Evolutionary conservation across 768 basidiomycete species (phyloP).

Genomic region (Hypholoma sublateritium): DNA sequence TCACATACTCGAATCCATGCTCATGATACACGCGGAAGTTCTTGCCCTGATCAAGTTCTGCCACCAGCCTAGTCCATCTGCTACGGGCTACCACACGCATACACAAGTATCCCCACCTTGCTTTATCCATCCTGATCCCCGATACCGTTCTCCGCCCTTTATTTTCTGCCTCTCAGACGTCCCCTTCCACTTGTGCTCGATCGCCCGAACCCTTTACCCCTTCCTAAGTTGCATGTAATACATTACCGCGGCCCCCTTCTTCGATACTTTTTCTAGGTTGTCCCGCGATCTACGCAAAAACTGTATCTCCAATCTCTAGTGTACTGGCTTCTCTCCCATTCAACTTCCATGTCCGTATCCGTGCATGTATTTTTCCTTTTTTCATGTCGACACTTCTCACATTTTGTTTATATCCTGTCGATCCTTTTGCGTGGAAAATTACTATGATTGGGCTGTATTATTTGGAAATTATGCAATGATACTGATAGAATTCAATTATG

Average conservation of each 20-base stretch:
- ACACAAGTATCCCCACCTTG: neutral
- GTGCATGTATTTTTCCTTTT: neutral
- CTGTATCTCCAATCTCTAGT: neutral
- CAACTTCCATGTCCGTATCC: neutral
- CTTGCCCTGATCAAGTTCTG: neutral
- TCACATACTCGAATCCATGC: neutral
- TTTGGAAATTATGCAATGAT: neutral
- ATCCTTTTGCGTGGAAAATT: neutral
- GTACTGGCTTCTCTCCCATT: neutral
- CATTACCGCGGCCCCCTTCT: conserved; percentile 3
- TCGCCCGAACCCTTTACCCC: neutral
- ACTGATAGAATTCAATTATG: neutral
- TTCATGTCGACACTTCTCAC: neutral
- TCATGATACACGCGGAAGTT: neutral
- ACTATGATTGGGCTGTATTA: conserved; percentile 1
- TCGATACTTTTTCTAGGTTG: neutral
- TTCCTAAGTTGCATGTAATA: neutral
- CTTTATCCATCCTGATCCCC: conserved; percentile 7
- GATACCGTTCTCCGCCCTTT: neutral
- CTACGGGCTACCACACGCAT: neutral
- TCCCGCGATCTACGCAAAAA: neutral
- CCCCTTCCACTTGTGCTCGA: conserved; percentile 4
- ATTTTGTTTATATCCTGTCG: neutral
- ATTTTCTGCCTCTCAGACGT: neutral
- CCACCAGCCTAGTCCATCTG: neutral